Evolutionary conservation across 139 green algal species (phyloP), one percentile per base, ranked within the genome.

Genomic region (Tetratostichococcus sp.): DNA sequence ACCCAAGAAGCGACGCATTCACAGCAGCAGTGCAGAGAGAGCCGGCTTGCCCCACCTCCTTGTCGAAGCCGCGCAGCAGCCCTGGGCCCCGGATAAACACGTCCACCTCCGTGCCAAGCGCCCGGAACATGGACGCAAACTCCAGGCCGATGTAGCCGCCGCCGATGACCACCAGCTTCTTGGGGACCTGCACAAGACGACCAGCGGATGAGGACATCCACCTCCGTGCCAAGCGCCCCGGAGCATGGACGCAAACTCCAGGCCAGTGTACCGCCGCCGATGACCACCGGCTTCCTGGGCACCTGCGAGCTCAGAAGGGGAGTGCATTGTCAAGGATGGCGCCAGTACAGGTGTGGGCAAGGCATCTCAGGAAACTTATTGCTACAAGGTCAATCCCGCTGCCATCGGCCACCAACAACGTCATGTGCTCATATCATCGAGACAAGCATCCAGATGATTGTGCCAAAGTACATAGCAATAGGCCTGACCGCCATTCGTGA

Each of bases 181-280:
- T 71, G 43, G 77, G 77, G 25, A 82, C 72, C 71, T 78, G 77
- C 4, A 31, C 66, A 72, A 8, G 19, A 58, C 0, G 39, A 14
- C 39, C 8, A n/a, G n/a, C 94, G 83, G 82, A 84, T 97, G 32
- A 94, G 80, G 28, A 96, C 73, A 79, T 99, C 89, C 65, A 95
- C 90, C 33, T 98, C 88, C 2, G 79, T 67, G 39, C 95, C 96
- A 71, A 98, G 87, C 50, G 89, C 85, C 26, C n/a, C 86, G 77
- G 82, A 97, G 98, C 80, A 99, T 98, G 75, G 91, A 86, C 11
- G 88, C 89, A 82, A 99, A 98, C 90, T 99, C 96, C 16, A 98
- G 85, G 1, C 90, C 92, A 78, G 99, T 99, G 92, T 98, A 99
- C 96, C 94, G 39, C 82, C 88, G 26, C 96, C 96, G 11, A 98